Conservation (phyloP, 768 basidiomycete genomes). For the Hygrocybe coccinea region DNA sequence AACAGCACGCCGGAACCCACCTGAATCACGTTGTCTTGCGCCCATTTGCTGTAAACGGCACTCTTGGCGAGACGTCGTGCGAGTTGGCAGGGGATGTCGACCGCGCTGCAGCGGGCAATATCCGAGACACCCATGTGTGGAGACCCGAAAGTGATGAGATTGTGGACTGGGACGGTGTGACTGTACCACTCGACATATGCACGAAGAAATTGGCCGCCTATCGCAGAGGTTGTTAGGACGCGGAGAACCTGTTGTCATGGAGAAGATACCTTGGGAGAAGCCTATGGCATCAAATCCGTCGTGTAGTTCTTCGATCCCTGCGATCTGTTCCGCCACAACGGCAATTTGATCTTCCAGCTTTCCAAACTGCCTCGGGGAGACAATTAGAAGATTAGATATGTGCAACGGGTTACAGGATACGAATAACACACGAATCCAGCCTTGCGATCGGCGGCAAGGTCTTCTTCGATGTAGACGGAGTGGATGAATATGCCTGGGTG, state of each 20-base stretch:
- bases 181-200: constrained; percentile 78
- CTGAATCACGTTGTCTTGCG: constrained; percentile 70
- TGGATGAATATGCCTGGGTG: constrained; percentile 78
- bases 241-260: neutral
- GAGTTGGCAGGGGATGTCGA: constrained; percentile 65
- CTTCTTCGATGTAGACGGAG: constrained; percentile 61
- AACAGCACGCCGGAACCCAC: constrained; percentile 31
- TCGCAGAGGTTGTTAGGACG: neutral
- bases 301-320: constrained; percentile 56
- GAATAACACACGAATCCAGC: constrained; percentile 65
- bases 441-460: constrained; percentile 55
- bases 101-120: constrained; percentile 57
- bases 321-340: constrained; percentile 59
- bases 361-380: constrained; percentile 53
- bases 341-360: constrained; percentile 68
- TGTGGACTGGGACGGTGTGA: constrained; percentile 58
- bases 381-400: constrained; percentile 6
- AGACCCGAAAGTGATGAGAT: constrained; percentile 82
- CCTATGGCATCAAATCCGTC: constrained; percentile 82
- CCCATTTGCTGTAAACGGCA: constrained; percentile 72
- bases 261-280: constrained; percentile 67
- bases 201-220: constrained; percentile 82
- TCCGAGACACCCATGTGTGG: constrained; percentile 86
- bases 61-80: constrained; percentile 56
- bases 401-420: too few species aligned